A percentile compares a stretch with the other conserved stretches of the same genome.
Conservation (phyloP, 2,329 filamentous ascomycete genomes). For the Metarhizium rileyi region DNA sequence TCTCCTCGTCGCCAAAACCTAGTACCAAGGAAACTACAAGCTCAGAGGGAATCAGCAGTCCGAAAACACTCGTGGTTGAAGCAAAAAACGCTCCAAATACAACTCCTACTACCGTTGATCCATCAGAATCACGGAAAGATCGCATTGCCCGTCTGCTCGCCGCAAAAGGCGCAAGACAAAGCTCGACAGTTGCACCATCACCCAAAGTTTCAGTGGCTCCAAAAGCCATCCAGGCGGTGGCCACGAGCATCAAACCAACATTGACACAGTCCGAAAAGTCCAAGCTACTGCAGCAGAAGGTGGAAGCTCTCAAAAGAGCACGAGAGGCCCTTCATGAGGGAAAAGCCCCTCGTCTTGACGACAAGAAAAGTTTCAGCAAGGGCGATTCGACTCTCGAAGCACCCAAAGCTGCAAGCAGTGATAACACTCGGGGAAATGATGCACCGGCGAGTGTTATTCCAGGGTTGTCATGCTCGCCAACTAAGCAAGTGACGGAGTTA, state of each 20-base stretch:
- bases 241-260: slow-evolving; percentile 16
- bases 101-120: slow-evolving; percentile 12
- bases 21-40: neutral
- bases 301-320: slow-evolving; percentile 61
- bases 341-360: neutral
- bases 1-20: neutral
- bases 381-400: neutral
- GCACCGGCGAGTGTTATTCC: slow-evolving; percentile 10
- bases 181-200: slow-evolving; percentile 10
- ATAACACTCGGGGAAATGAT: slow-evolving; percentile 14
- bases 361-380: slow-evolving; percentile 2
- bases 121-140: slow-evolving; percentile 59
- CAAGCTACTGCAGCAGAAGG: slow-evolving; percentile 62
- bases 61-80: neutral
- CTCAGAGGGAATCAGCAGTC: neutral
- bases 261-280: slow-evolving; percentile 56
- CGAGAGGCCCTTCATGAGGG: slow-evolving; percentile 29
- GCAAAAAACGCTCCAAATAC: neutral
- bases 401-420: neutral
- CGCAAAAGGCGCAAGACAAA: slow-evolving; percentile 53
- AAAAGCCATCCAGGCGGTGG: neutral
- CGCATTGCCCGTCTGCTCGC: slow-evolving; percentile 68
- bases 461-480: slow-evolving; percentile 25
- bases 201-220: slow-evolving; percentile 3
- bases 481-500: slow-evolving; percentile 11